A percentile compares a stretch with the other conserved stretches of the same genome.
Evolutionary conservation across 2,329 filamentous ascomycete species (phyloP).

Genomic region (Lecanicillium sp.): DNA sequence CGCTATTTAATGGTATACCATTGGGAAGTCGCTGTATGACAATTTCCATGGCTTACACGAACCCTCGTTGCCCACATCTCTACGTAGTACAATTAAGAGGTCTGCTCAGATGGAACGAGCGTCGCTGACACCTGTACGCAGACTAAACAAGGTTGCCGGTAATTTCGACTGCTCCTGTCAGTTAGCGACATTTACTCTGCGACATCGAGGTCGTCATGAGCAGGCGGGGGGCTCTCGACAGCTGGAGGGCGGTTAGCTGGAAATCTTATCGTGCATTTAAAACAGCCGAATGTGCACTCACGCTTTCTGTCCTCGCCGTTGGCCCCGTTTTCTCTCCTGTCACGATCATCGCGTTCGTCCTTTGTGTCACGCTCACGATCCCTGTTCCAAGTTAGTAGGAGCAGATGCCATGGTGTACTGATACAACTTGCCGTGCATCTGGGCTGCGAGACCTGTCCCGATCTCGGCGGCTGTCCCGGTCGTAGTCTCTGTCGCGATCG

Average conservation of each 20-base stretch:
- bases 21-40: not conserved
- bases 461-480: constrained; percentile 67
- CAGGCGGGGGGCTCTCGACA: constrained; percentile 71
- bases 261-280: constrained; percentile 16
- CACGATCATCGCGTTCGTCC: constrained; percentile 63
- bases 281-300: constrained; percentile 32
- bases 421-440: constrained; percentile 43
- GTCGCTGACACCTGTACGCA: not conserved
- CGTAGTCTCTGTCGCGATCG: constrained; percentile 71
- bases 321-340: constrained; percentile 67
- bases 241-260: constrained; percentile 26
- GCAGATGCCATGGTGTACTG: not conserved
- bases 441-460: constrained; percentile 71
- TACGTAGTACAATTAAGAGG: constrained; percentile 7
- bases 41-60: not conserved
- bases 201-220: constrained; percentile 92
- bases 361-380: constrained; percentile 50
- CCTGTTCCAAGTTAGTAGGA: constrained; percentile 18
- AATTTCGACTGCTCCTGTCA: too few relatives aligned
- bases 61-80: constrained; percentile 1
- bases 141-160: not conserved
- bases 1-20: too few relatives aligned
- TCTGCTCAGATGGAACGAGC: not conserved
- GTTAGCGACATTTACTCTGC: constrained; percentile 53
- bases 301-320: constrained; percentile 91